Percentiles rank a stretch among this genome's conserved stretches.
These are phyloP conservation scores for Haberlea rhodopensis DNA, from an alignment of 257 asterid species.

Conservation along the genomic window DNA sequence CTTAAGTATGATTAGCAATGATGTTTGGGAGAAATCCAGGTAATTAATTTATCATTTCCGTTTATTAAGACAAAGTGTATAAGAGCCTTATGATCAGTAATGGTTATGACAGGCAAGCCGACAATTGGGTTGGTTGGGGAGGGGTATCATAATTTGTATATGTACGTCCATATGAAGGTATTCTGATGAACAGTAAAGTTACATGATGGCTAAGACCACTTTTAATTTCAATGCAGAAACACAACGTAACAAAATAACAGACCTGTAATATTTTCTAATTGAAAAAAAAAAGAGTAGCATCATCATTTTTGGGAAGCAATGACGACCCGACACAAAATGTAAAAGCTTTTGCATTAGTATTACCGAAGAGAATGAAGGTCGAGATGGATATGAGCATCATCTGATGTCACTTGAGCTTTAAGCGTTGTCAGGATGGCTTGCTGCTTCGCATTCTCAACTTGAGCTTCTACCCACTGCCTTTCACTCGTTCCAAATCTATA, in stretches of 20 bases:
- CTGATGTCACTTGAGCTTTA: slow-evolving; percentile 93
- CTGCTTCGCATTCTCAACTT: slow-evolving; percentile 97
- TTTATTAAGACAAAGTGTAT: too few relatives aligned
- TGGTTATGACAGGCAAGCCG: too few relatives aligned
- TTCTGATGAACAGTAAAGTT: too few relatives aligned
- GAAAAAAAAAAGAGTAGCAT: slow-evolving; percentile 8
- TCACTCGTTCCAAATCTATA: slow-evolving; percentile 93
- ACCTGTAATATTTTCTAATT: slow-evolving; percentile 14
- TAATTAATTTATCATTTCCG: too few relatives aligned
- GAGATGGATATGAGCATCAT: slow-evolving; percentile 98
- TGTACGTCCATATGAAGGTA: too few relatives aligned
- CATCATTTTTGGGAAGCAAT: slow-evolving; percentile 11
- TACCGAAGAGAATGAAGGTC: slow-evolving; percentile 98
- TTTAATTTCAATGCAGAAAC: slow-evolving; percentile 19
- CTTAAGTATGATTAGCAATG: slow-evolving; percentile 24
- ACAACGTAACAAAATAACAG: slow-evolving; percentile 6
- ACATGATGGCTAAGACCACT: slow-evolving; percentile 4
- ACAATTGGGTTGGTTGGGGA: too few relatives aligned
- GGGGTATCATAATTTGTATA: too few relatives aligned
- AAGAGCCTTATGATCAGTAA: too few relatives aligned
- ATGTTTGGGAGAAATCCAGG: too few relatives aligned
- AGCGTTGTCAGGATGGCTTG: slow-evolving; percentile 85
- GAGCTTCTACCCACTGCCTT: slow-evolving; percentile 99
- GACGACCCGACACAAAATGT: background rate
- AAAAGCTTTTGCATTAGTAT: slow-evolving; percentile 14